Base-by-base conservation (phyloP, 305 asterid species). In the Salvia sclarea region DNA sequence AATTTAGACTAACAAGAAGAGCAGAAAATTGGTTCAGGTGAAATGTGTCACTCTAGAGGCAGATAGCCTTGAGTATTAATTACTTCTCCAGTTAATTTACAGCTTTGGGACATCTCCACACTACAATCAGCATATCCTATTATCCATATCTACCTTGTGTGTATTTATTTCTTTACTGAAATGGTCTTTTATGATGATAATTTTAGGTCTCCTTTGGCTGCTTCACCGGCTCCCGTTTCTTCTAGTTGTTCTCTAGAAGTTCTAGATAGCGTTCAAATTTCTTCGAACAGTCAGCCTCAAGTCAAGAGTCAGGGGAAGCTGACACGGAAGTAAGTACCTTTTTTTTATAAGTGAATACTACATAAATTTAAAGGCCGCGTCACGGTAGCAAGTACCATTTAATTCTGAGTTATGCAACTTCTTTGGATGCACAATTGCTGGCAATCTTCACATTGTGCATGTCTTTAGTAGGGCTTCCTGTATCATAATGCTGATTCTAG, bases 301-400 rank as follows among this genome's bases (percentile, higher is more conserved):
- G 67, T 54, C 53, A 88, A 88, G 78, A 70, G 74, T 61, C 82
- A 79, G 57, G 88, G 94, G 72, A 82, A 64, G 83, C 75, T 88
- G 40, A 88, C 96, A 41, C 79, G 81, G 69, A 88, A 88, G 96
- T 88, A 65, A 60, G 84, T 56, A 47, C 56, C 54, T 17, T 59
- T 13, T 45, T n/a, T n/a, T n/a, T n/a, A n/a, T n/a, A n/a, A n/a
- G n/a, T n/a, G n/a, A n/a, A n/a, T n/a, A n/a, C n/a, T n/a, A n/a
- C n/a, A n/a, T n/a, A n/a, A n/a, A n/a, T n/a, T n/a, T n/a, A n/a
- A n/a, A n/a, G n/a, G n/a, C n/a, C n/a, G n/a, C n/a, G n/a, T n/a
- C 96, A 41, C 79, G 81, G 69, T 86, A 88, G 96, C 86, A 65
- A 60, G 84, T 56, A 47, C 56, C 54, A 21, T 59, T 13, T 45